phyloP scores from a whole-genome alignment of 768 basidiomycete species.

The Stropharia rugosoannulata region DNA sequence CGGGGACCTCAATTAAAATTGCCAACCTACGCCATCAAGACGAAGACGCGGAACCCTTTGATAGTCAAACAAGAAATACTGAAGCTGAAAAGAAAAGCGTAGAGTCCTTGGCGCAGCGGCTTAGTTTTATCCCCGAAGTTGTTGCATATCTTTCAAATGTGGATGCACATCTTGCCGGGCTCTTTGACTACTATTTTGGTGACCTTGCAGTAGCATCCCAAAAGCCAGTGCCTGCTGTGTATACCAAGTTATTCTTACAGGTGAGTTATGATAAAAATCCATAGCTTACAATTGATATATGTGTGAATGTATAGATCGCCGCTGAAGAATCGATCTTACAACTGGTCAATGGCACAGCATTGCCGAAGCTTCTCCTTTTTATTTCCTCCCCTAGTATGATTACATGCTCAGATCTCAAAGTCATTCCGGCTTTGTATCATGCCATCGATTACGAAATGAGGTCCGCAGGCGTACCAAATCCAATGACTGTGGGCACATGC shows the following conservation, averaged over 20 bases:
- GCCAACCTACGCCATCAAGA: neutral
- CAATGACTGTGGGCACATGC: neutral
- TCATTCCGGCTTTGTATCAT: neutral
- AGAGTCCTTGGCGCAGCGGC: neutral
- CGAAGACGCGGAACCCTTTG: neutral
- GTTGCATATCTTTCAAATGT: neutral
- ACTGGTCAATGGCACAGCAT: neutral
- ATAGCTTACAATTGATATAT: neutral
- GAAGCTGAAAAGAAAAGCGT: neutral
- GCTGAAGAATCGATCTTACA: constrained; percentile 2
- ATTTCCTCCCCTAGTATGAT: neutral
- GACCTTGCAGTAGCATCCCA: neutral
- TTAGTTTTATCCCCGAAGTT: neutral
- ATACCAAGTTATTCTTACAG: constrained; percentile 1
- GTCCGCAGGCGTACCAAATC: no score
- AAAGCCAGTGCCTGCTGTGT: neutral
- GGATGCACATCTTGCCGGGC: neutral
- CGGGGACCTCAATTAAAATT: no score
- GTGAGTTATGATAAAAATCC: neutral
- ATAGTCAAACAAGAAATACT: neutral
- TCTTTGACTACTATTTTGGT: neutral
- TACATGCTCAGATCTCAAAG: neutral
- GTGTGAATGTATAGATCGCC: neutral
- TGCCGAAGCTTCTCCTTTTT: neutral
- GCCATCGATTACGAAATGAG: neutral